phyloP scores from a whole-genome alignment of 2,329 filamentous ascomycete species.

The Orbilia quercus region DNA sequence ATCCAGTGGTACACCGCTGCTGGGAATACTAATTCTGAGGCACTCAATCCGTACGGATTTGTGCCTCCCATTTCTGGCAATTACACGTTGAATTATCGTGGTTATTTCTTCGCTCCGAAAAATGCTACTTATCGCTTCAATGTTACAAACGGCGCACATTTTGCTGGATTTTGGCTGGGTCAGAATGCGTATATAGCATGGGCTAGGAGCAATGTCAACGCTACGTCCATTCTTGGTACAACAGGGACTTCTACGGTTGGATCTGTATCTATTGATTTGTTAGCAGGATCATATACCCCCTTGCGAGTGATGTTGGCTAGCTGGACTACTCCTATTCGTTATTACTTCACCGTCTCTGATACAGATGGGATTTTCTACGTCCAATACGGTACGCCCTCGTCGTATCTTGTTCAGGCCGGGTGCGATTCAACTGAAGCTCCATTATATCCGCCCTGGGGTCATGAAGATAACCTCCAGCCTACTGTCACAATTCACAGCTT shows the following conservation, averaged over 20 bases:
- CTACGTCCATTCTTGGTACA: neutral
- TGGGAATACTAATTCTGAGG: constrained; percentile 1
- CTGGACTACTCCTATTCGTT: neutral
- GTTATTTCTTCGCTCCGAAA: constrained; percentile 9
- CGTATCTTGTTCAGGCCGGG: constrained; percentile 4
- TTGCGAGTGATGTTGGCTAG: constrained; percentile 13
- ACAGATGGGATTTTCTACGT: constrained; percentile 14
- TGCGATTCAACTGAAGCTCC: neutral
- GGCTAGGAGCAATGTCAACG: constrained; percentile 1
- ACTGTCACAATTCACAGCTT: constrained; percentile 12
- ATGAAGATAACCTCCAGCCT: constrained; percentile 2
- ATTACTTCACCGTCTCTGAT: constrained; percentile 1
- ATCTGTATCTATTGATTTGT: neutral
- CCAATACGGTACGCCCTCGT: constrained; percentile 2
- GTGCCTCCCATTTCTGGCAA: constrained; percentile 1
- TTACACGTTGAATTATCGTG: constrained; percentile 13
- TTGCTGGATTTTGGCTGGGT: constrained; percentile 15
- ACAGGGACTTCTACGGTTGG: neutral
- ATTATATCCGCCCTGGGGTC: constrained; percentile 1
- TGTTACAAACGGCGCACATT: constrained; percentile 3
- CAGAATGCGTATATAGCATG: neutral
- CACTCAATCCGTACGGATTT: constrained; percentile 8
- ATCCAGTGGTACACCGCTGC: neutral
- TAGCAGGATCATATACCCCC: constrained; percentile 4
- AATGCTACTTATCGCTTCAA: constrained; percentile 3